Conservation (phyloP, 2,329 filamentous ascomycete species). For the Microdochium bolleyi region DNA sequence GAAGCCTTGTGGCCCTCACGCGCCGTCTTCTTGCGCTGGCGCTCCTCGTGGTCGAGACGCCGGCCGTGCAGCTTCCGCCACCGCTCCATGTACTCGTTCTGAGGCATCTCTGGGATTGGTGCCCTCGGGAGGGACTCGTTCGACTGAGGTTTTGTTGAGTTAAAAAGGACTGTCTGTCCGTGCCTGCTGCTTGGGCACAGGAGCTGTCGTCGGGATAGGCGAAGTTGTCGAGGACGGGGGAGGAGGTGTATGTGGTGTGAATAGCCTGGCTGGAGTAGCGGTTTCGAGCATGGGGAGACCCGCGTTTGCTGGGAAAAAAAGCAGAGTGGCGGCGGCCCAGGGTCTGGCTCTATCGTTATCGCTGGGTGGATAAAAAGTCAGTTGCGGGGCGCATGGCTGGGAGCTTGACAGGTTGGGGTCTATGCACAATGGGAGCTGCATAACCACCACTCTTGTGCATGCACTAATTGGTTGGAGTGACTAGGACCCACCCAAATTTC, state of each 20-base stretch:
- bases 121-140: slow-evolving; percentile 8
- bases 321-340: background rate
- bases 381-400: background rate
- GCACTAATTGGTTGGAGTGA: background rate
- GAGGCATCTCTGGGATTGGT: slow-evolving; percentile 2
- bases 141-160: background rate
- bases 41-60: slow-evolving; percentile 74
- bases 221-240: background rate
- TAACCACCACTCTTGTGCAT: background rate
- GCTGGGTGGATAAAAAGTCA: background rate
- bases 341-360: background rate
- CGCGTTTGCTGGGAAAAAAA: background rate
- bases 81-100: slow-evolving; percentile 56
- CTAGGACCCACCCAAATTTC: slow-evolving; percentile 1
- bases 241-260: no score
- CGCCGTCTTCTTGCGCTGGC: slow-evolving; percentile 75
- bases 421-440: background rate
- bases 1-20: slow-evolving; percentile 85
- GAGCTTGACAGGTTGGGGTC: background rate
- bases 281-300: background rate
- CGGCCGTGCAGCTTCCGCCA: slow-evolving; percentile 56
- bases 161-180: background rate
- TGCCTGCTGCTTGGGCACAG: no score
- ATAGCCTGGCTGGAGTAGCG: background rate
- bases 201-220: no score